Base-by-base conservation (phyloP, 495 filamentous ascomycete species). In the Hyphodiscus hymeniophilus region DNA sequence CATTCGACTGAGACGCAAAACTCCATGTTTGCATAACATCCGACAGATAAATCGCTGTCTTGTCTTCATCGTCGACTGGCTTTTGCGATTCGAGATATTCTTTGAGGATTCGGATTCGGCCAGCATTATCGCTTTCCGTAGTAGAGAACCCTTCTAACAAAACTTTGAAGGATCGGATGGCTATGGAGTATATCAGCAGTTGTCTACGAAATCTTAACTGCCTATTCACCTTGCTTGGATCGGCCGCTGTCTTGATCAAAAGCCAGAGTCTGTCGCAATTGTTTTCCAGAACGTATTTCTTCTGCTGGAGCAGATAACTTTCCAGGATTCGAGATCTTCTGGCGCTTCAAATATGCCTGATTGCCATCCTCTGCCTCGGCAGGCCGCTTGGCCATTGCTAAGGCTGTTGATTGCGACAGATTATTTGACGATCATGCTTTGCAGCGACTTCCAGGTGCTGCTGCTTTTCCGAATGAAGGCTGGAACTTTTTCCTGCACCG, bases 21-120 rank as follows among this genome's bases (percentile, higher is more conserved):
- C 73, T 76, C 89, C 89, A 96, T 12, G 76, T 80, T 54, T 85
- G 79, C 58, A 89, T 81, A 36, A 96, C 60, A 46, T 89, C 82
- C 1, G 77, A 67, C 18, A 94, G 75, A 55, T 80, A 87, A 20
- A 75, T 63, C 2, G 72, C 64, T 15, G 72, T 73, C 15, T 75
- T 71, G 30, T 76, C 76, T n/a, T 71, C 71, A 22, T 64, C 59
- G 23, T 69, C 66, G 47, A 63, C 61, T 7, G 79, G 75, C 50
- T 73, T 78, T 56, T 86, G 77, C 44, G 75, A 73, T 36, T 86
- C 75, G 42, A 91, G 77, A 61, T 83, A 94, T 34, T 82, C 78
- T 54, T 77, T 75, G 33, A 96, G 71, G 32, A 94, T 80, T 36
- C 60, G 63, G 52, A 73, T 65, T 57, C 74, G 77, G 50, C 74